Evolutionary conservation across 106 monocot genomes (phyloP).

Genomic region (Xerophyta viscosa): DNA sequence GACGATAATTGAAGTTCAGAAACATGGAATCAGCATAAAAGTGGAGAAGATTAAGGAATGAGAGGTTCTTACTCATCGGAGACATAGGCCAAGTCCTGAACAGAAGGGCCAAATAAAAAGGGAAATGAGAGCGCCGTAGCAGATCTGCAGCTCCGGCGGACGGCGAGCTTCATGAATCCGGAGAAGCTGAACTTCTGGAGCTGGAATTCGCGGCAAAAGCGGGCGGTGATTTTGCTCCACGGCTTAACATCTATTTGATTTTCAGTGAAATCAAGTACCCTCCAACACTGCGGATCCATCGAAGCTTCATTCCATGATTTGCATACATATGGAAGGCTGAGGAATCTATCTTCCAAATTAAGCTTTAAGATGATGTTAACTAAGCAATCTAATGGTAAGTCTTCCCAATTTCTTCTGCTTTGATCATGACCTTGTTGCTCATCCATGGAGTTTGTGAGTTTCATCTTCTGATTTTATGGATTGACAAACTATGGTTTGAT

Average conservation of each 20-base stretch:
- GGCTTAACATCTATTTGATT: constrained; percentile 18
- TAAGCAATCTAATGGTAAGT: constrained; percentile 18
- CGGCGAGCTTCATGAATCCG: constrained; percentile 1
- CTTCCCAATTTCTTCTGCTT: constrained; percentile 23
- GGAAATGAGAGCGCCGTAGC: constrained; percentile 9
- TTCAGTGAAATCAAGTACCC: constrained; percentile 10
- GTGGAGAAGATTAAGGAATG: too few relatives aligned
- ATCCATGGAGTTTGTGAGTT: too few relatives aligned
- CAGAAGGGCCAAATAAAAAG: background rate
- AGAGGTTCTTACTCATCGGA: constrained; percentile 4
- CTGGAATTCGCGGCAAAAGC: background rate
- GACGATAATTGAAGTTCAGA: too few relatives aligned
- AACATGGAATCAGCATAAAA: too few relatives aligned
- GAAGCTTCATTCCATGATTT: constrained; percentile 11
- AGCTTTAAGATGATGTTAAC: constrained; percentile 15
- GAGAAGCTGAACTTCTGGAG: constrained; percentile 1
- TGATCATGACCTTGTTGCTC: too few relatives aligned
- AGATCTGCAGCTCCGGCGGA: background rate
- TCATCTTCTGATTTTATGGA: too few relatives aligned
- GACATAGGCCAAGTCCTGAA: background rate
- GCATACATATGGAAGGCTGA: constrained; percentile 15
- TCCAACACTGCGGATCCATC: constrained; percentile 17
- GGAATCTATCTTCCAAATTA: constrained; percentile 1
- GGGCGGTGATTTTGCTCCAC: constrained; percentile 8
- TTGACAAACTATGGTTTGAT: too few relatives aligned